Percentiles rank a stretch among this genome's conserved stretches.
Evolutionary conservation across 2,329 filamentous ascomycete genomes (phyloP).

Genomic region (Apiospora rasikravindrae): DNA sequence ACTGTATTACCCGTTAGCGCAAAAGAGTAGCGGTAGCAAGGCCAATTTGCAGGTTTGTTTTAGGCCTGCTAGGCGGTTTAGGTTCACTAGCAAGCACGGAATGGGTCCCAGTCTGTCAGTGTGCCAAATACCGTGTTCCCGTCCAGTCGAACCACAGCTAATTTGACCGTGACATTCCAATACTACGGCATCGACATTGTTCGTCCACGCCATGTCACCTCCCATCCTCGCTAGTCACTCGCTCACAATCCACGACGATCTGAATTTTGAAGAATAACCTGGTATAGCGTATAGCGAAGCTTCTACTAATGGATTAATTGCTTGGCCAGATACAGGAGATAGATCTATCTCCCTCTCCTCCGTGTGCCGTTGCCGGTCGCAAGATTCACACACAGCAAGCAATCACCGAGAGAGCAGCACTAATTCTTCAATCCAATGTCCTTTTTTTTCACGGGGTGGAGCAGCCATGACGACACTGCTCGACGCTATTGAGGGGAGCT

Average conservation of each 20-base stretch:
- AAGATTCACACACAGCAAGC: not conserved
- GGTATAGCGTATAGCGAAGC: not conserved
- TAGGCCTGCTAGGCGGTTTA: not conserved
- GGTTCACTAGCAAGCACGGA: not conserved
- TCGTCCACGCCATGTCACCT: not conserved
- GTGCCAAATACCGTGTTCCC: not conserved
- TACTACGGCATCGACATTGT: not conserved
- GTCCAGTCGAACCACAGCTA: not conserved
- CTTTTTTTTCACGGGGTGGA: not conserved
- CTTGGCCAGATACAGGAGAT: constrained; percentile 1
- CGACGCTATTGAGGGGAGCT: constrained; percentile 13
- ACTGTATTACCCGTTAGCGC: too few species aligned
- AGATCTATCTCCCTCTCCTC: not conserved
- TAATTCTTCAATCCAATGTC: not conserved
- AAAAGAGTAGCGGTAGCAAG: not conserved
- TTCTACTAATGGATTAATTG: not conserved
- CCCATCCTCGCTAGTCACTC: not conserved
- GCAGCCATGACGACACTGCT: constrained; percentile 1
- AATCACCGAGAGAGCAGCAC: not conserved
- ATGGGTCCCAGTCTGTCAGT: not conserved
- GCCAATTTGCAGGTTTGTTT: constrained; percentile 4
- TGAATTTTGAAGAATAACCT: not conserved
- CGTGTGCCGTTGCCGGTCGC: not conserved
- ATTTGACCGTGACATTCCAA: constrained; percentile 4
- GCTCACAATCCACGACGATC: not conserved